A percentile compares a stretch with the other conserved stretches of the same genome.
Conservation (phyloP, 2,329 filamentous ascomycete genomes). For the Atkinsonella hypoxylon region DNA sequence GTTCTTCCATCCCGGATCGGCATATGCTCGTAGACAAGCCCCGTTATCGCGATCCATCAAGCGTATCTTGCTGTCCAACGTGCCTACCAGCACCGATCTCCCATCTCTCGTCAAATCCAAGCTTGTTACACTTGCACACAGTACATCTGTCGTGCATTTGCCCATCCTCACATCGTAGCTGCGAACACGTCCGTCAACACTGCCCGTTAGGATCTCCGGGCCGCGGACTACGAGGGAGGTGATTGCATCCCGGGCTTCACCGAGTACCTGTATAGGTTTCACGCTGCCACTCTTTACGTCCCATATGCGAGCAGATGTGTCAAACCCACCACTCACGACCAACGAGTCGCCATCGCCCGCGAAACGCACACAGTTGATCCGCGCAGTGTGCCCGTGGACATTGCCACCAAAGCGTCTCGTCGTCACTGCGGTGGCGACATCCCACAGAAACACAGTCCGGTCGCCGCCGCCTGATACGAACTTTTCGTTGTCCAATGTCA, state of each 20-base stretch:
- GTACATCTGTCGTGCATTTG: constrained; percentile 54
- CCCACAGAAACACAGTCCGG: constrained; percentile 86
- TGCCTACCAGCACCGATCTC: constrained; percentile 61
- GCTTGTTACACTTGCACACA: constrained; percentile 64
- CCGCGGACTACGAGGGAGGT: constrained; percentile 35
- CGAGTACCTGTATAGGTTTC: constrained; percentile 60
- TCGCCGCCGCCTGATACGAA: constrained; percentile 88
- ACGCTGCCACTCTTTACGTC: constrained; percentile 43
- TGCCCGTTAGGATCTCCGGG: constrained; percentile 56
- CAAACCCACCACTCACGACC: constrained; percentile 61
- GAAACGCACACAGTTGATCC: constrained; percentile 71
- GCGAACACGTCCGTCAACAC: constrained; percentile 74
- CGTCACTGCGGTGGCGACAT: constrained; percentile 72
- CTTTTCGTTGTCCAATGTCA: constrained; percentile 64
- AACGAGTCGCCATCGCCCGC: constrained; percentile 65
- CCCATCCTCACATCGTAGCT: constrained; percentile 77
- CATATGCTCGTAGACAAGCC: constrained; percentile 60
- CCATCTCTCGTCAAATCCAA: constrained; percentile 59
- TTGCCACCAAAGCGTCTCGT: constrained; percentile 58
- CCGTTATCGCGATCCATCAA: constrained; percentile 73
- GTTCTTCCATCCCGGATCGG: constrained; percentile 46
- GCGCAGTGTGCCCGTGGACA: constrained; percentile 50
- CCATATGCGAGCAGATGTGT: constrained; percentile 68
- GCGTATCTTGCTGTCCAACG: constrained; percentile 63
- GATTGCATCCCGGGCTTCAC: constrained; percentile 62